A percentile compares a stretch with the other conserved stretches of the same genome.
phyloP scores from a whole-genome alignment of 2,329 filamentous ascomycete species.

The Rhytidhysteron rufulum region DNA sequence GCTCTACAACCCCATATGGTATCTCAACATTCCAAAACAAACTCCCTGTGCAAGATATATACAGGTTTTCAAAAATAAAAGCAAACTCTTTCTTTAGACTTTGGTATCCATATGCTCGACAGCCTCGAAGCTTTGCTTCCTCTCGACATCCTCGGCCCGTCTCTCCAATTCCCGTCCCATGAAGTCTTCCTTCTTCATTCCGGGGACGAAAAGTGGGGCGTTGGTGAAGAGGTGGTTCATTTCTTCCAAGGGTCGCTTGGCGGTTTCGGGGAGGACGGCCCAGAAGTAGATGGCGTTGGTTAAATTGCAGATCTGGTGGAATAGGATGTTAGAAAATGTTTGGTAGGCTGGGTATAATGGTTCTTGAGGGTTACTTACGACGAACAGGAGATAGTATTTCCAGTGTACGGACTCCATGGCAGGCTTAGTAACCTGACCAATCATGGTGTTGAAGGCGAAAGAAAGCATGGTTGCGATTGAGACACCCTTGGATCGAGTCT shows the following conservation, averaged over 20 bases:
- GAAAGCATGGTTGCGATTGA: constrained; percentile 69
- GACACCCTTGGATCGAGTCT: constrained; percentile 70
- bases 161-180: constrained; percentile 56
- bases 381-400: constrained; percentile 58
- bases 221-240: constrained; percentile 66
- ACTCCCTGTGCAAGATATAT: too few species aligned
- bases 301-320: constrained; percentile 57
- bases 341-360: constrained; percentile 1
- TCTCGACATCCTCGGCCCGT: constrained; percentile 54
- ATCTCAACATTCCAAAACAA: too few species aligned
- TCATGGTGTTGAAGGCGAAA: constrained; percentile 75
- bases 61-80: too few species aligned
- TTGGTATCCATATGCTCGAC: too few species aligned
- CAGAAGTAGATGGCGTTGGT: constrained; percentile 67
- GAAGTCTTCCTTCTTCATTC: constrained; percentile 53
- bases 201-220: constrained; percentile 60
- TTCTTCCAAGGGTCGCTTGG: constrained; percentile 61
- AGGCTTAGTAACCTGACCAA: constrained; percentile 64
- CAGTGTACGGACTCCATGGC: constrained; percentile 55
- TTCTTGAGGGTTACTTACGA: constrained; percentile 39
- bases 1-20: too few species aligned
- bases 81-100: too few species aligned
- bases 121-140: constrained; percentile 41
- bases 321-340: background rate
- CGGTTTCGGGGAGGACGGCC: constrained; percentile 63